A percentile compares a stretch with the other conserved stretches of the same genome.
Evolutionary conservation across 768 basidiomycete species (phyloP).

Genomic region (Hirschioporus abietinus): DNA sequence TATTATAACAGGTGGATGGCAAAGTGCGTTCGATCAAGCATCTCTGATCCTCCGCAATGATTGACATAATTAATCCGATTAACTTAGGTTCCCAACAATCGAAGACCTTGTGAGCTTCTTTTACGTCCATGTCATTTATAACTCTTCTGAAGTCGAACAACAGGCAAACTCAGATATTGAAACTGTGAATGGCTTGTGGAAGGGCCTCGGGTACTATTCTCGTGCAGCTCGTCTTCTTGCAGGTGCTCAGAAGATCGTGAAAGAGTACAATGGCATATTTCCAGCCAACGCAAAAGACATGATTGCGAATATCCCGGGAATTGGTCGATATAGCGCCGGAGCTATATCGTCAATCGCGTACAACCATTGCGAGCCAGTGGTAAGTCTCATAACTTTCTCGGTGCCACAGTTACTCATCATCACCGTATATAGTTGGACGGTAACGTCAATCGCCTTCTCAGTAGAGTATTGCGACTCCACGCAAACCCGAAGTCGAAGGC

Average conservation of each 20-base stretch:
- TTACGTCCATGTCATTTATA: conserved; percentile 12
- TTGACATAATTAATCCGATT: neutral
- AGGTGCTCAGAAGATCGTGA: conserved; percentile 78
- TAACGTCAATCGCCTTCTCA: conserved; percentile 82
- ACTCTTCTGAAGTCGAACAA: conserved; percentile 14
- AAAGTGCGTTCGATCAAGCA: conserved; percentile 39
- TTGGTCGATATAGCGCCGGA: conserved; percentile 87
- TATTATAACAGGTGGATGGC: conserved; percentile 90
- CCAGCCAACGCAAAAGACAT: conserved; percentile 78
- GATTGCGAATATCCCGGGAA: conserved; percentile 79
- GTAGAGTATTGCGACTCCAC: conserved; percentile 77
- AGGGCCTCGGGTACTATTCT: conserved; percentile 88
- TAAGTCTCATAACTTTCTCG: conserved; percentile 34
- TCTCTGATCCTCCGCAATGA: neutral
- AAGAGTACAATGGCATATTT: conserved; percentile 59
- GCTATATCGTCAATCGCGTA: conserved; percentile 86
- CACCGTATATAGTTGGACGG: conserved; percentile 67
- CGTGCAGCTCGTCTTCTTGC: conserved; percentile 75
- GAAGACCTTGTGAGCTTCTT: conserved; percentile 52
- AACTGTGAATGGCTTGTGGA: conserved; percentile 86
- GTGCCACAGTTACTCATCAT: neutral
- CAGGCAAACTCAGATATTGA: conserved; percentile 72
- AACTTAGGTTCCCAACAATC: conserved; percentile 73
- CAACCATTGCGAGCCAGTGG: conserved; percentile 76
- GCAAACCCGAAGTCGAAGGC: conserved; percentile 75